phyloP scores from a whole-genome alignment of 108 stramenopile genomes.

The Cyclostephanos tholiformis region DNA sequence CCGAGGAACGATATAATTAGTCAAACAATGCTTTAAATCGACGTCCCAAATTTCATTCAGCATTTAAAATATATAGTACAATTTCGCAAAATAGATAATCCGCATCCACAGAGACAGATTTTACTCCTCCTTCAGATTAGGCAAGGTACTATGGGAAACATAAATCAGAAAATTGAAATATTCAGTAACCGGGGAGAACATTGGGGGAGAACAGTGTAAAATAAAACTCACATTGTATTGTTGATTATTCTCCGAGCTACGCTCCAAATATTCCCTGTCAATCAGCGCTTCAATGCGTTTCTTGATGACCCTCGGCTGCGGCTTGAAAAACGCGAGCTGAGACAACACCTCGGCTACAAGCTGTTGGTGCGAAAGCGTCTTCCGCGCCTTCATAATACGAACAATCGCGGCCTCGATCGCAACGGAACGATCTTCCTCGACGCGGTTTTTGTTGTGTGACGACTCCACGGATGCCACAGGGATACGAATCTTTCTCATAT shows the following conservation, averaged over 20 bases:
- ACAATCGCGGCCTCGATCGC: conserved; percentile 99
- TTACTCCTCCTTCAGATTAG: background rate
- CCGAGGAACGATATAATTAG: too few relatives aligned
- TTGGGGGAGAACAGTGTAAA: background rate
- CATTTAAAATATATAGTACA: too few relatives aligned
- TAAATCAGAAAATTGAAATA: background rate
- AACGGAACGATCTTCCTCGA: conserved; percentile 96
- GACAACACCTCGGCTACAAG: conserved; percentile 95
- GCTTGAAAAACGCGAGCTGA: conserved; percentile 97
- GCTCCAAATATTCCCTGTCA: conserved; percentile 96
- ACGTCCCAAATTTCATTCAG: too few relatives aligned
- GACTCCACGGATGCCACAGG: conserved; percentile 99
- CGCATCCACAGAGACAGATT: too few relatives aligned
- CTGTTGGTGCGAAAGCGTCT: conserved; percentile 96
- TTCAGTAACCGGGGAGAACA: background rate
- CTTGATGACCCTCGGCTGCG: conserved; percentile 94
- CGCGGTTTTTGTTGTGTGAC: conserved; percentile 93
- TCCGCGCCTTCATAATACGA: conserved; percentile 99
- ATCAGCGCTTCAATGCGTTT: conserved; percentile 94
- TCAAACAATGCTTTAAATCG: too few relatives aligned
- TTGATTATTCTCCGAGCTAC: conserved; percentile 81
- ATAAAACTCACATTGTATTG: conserved; percentile 87
- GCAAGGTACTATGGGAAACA: background rate
- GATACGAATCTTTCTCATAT: conserved; percentile 95
- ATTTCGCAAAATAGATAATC: too few relatives aligned